Evolutionary conservation across 768 basidiomycete genomes (phyloP).

Genomic region (Ramaria rubella): DNA sequence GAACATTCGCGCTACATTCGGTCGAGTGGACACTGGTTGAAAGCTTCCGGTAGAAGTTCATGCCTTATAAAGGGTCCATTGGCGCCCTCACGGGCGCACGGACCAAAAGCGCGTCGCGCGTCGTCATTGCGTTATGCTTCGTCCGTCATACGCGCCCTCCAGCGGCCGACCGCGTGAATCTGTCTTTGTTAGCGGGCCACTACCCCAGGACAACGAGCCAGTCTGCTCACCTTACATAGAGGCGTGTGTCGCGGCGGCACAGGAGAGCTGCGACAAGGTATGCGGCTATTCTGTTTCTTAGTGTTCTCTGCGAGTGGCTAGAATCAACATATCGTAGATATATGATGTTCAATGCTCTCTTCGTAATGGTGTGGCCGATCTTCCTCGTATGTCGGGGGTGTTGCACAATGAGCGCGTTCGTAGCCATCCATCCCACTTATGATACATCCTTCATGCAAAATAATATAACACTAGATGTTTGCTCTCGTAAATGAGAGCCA

Average conservation of each 20-base stretch:
- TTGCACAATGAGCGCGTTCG: constrained; percentile 60
- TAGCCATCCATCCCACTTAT: background rate
- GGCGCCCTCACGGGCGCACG: constrained; percentile 2
- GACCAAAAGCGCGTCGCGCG: constrained; percentile 6
- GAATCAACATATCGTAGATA: constrained; percentile 28
- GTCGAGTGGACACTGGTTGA: constrained; percentile 9
- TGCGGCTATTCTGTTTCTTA: constrained; percentile 5
- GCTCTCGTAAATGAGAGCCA: constrained; percentile 67
- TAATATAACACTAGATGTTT: constrained; percentile 48
- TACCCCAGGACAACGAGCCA: constrained; percentile 58
- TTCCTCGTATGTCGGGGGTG: constrained; percentile 63
- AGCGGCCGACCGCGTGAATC: constrained; percentile 47
- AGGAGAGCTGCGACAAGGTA: constrained; percentile 61
- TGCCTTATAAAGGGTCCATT: background rate
- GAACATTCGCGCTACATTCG: constrained; percentile 9
- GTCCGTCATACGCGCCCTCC: constrained; percentile 6
- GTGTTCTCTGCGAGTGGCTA: constrained; percentile 28
- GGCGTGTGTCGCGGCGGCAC: constrained; percentile 73
- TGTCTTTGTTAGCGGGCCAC: constrained; percentile 60
- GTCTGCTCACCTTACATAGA: constrained; percentile 64
- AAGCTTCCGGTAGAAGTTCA: background rate
- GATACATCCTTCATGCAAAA: background rate
- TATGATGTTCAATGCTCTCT: constrained; percentile 64
- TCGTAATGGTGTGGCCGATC: constrained; percentile 62
- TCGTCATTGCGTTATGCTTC: background rate